Base-by-base conservation (phyloP, 176 grass and related monocot genomes). In the Saccharum spontaneum region DNA sequence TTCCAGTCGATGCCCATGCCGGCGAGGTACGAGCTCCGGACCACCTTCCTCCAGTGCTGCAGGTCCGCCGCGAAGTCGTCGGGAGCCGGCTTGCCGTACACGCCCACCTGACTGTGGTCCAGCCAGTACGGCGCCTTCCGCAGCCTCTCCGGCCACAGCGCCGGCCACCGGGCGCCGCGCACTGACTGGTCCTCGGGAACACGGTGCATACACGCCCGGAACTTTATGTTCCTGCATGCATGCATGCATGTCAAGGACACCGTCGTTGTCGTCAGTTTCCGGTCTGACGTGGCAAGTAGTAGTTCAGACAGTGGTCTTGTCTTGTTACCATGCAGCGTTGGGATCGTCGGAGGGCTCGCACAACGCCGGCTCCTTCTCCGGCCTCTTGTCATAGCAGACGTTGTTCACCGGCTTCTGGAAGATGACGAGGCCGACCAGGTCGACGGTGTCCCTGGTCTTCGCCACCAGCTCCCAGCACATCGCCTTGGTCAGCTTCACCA, bases 391-490 rank as follows among this genome's bases (percentile, higher is more conserved):
- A 5, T 99, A 99, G 88, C 97, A 99, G 2, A 40, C 44, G 69
- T 99, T 96, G 80, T 69, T 75, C 17, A 17, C 65, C 33, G 97
- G 93, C 83, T 99, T 99, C 76, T 83, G 85, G 86, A 89, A 99
- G 60, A 94, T 80, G 44, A 89, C 90, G 48, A 99, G 81, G 15
- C 97, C 97, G 0, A 94, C 86, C 28, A 76, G 82, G 86, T 99
- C 94, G 24, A 96, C 31, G 28, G 71, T 82, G 77, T 94, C 93
- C 82, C 86, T 94, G 33, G 88, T 96, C 90, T 92, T 99, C 0
- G 86, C 87, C 79, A 96, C 84, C 82, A 92, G 70, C 84, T 99
- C 94, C 97, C 97, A 99, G 84, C 97, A 99, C 90, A 99, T 96
- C 3, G 91, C 85, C 57, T 82, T 96, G 18, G 89, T 92, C 81